Evolutionary conservation across 805 yeast genomes (phyloP), one percentile per base, ranked within the genome.

Genomic region (Yamadazyma takamatsuzukensis): DNA sequence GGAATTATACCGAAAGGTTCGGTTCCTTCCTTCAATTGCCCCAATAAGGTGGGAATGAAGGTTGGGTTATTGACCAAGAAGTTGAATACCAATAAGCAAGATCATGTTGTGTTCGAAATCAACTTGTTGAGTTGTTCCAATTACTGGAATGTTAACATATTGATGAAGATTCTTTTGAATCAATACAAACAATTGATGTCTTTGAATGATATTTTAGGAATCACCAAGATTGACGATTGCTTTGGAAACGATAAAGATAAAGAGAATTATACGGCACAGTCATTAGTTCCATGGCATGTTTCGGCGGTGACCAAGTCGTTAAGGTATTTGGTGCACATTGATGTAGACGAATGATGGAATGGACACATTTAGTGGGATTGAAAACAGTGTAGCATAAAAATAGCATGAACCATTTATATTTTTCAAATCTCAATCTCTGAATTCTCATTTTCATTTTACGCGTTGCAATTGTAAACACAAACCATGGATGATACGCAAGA

Each of bases 61-160:
- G 76, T 85, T 1, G 93, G 93, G 0, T 83, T 78, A 39, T 53
- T 84, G 33, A 47, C 80, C 6, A 78, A 72, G 37, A 66, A 66
- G 21, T 32, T 52, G 32, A 8, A 10, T 3, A 17, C 34, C 10
- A 26, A 12, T n/a, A 15, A 29, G 3, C 25, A 36, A 2, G 39
- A 40, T 4, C 59, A 56, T 38, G 40, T 59, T 33, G 64, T 72
- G 4, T 71, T 78, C 40, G 93, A 83, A 45, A 74, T 81, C 5
- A 81, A 78, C 42, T 59, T 84, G 19, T 56, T 84, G 43, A 83
- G 88, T 49, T 83, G 90, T 47, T 86, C 88, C 12, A 74, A 77
- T 23, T 76, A 77, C 25, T 74, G 83, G 55, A 70, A 76, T 34
- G 65, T 77, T 2, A 67, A 66, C 13, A 70, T 67, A 6, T 54